A percentile compares a stretch with the other conserved stretches of the same genome.
phyloP scores from a whole-genome alignment of 2,329 filamentous ascomycete genomes.

The Cercospora janseana region DNA sequence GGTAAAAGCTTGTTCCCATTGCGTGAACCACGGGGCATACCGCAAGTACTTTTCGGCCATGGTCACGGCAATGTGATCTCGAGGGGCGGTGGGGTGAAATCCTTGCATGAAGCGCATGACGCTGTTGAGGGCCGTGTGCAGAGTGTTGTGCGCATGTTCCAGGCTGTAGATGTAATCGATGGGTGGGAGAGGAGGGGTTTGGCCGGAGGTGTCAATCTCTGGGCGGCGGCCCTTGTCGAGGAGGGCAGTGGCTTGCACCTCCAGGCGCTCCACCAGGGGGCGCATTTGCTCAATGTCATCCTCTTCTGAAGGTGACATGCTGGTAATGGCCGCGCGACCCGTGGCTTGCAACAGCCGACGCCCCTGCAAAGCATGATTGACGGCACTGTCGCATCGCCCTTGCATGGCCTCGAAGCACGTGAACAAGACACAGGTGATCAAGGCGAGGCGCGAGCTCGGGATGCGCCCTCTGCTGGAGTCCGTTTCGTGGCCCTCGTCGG shows the following conservation, averaged over 20 bases:
- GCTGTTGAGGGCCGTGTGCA: conserved; percentile 36
- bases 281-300: conserved; percentile 38
- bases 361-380: conserved; percentile 37
- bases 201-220: conserved; percentile 30
- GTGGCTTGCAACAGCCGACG: conserved; percentile 32
- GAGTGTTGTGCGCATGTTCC: conserved; percentile 35
- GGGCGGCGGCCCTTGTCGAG: conserved; percentile 34
- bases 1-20: conserved; percentile 35
- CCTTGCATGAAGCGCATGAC: conserved; percentile 38
- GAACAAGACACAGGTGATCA: conserved; percentile 37
- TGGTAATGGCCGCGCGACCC: conserved; percentile 22
- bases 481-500: conserved; percentile 22
- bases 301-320: conserved; percentile 28
- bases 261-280: conserved; percentile 34
- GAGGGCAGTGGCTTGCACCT: conserved; percentile 36
- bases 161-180: conserved; percentile 34
- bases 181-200: conserved; percentile 30
- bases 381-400: conserved; percentile 37
- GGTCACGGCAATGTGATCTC: conserved; percentile 33
- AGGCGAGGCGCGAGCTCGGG: conserved; percentile 30
- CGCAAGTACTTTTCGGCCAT: conserved; percentile 36
- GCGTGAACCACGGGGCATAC: conserved; percentile 35
- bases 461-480: conserved; percentile 22
- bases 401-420: conserved; percentile 39
- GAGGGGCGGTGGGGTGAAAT: conserved; percentile 31